A percentile compares a stretch with the other conserved stretches of the same genome.
These are phyloP conservation scores for Crithidia mellificae DNA, from an alignment of 208 protist genomes.

Conservation along the genomic window DNA sequence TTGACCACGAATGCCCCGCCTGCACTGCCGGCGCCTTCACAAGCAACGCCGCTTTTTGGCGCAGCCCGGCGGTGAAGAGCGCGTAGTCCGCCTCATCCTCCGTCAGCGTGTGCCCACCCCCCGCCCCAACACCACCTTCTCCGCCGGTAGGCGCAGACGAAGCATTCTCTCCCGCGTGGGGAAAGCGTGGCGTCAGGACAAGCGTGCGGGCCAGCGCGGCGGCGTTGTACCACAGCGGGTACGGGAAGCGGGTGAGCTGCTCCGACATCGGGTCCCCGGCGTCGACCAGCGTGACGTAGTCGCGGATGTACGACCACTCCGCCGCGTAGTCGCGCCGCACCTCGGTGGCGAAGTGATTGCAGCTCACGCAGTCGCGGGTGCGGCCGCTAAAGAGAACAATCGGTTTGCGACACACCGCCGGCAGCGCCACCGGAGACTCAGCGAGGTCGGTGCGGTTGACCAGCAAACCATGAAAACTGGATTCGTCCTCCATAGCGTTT, in stretches of 20 bases:
- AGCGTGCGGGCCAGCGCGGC: constrained; percentile 5
- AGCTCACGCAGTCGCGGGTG: constrained; percentile 22
- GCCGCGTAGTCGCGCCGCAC: constrained; percentile 30
- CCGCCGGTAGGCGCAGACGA: too few species aligned
- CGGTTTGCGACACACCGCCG: constrained; percentile 33
- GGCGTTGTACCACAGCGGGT: constrained; percentile 25
- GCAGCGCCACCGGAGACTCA: constrained; percentile 7
- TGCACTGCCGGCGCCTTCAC: constrained; percentile 12
- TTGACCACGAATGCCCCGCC: constrained; percentile 25
- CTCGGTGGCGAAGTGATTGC: constrained; percentile 16
- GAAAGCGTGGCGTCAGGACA: constrained; percentile 8
- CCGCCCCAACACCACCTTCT: too few species aligned
- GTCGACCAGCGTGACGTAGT: constrained; percentile 59
- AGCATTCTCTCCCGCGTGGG: background rate
- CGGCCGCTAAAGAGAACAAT: constrained; percentile 39
- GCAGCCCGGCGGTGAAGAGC: constrained; percentile 22
- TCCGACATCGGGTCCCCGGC: constrained; percentile 38
- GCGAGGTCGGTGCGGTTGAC: constrained; percentile 8
- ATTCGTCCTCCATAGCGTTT: too few species aligned
- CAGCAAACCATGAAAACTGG: background rate
- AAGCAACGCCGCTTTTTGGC: constrained; percentile 17
- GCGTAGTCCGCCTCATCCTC: constrained; percentile 15
- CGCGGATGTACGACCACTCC: constrained; percentile 51
- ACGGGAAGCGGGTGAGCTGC: constrained; percentile 25
- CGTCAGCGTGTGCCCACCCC: too few species aligned